These are phyloP conservation scores for Termitomyces sp. DNA, from an alignment of 768 basidiomycete species.

Conservation along the genomic window DNA sequence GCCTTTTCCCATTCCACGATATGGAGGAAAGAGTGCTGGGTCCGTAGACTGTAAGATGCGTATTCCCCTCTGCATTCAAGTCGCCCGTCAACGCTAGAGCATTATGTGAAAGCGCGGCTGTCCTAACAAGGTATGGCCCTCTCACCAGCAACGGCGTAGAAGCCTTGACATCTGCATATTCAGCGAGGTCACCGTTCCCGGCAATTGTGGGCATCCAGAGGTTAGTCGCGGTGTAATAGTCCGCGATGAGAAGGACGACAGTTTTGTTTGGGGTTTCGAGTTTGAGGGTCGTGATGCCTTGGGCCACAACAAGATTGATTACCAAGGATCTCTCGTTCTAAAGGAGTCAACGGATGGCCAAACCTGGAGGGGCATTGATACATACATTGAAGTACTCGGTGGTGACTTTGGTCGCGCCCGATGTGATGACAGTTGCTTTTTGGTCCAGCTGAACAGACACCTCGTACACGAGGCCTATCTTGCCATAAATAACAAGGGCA, in stretches of 20 bases:
- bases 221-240: constrained; percentile 12
- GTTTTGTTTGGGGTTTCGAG: neutral
- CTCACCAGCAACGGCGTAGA: constrained; percentile 10
- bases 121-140: constrained; percentile 14
- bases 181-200: constrained; percentile 7
- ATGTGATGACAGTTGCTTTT: neutral
- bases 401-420: constrained; percentile 8
- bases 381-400: constrained; percentile 8
- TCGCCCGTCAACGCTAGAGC: constrained; percentile 13
- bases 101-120: constrained; percentile 3
- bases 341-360: neutral
- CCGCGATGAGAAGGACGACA: constrained; percentile 11
- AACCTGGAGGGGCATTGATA: neutral
- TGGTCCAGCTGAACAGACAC: constrained; percentile 4
- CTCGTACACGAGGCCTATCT: constrained; percentile 11
- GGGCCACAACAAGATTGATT: constrained; percentile 5
- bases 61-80: neutral
- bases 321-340: constrained; percentile 7
- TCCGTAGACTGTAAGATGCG: constrained; percentile 11
- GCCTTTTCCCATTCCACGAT: constrained; percentile 11
- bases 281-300: constrained; percentile 9
- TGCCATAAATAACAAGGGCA: constrained; percentile 14
- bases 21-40: constrained; percentile 4
- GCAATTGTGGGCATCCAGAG: constrained; percentile 17
- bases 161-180: constrained; percentile 10